A percentile compares a stretch with the other conserved stretches of the same genome.
Evolutionary conservation across 768 basidiomycete genomes (phyloP).

Genomic region (Tephrocybe rancida): DNA sequence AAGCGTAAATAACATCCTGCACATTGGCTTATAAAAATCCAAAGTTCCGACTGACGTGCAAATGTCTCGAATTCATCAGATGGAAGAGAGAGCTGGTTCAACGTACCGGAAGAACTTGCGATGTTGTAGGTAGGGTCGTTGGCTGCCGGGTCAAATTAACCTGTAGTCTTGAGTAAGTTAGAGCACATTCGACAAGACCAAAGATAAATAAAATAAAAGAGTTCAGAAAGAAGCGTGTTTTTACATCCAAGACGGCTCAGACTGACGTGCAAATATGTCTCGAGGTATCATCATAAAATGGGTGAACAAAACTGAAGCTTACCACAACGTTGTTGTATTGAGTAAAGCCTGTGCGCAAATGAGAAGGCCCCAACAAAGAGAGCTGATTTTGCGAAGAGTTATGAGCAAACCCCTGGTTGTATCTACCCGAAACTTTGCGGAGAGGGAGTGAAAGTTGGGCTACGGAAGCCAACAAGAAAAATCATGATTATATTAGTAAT

Average conservation of each 20-base stretch:
- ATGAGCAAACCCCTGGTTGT: no score
- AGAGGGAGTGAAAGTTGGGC: no score
- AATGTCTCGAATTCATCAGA: slow-evolving; percentile 51
- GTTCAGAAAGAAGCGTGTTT: slow-evolving; percentile 21
- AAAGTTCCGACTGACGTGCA: slow-evolving; percentile 65
- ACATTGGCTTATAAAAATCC: slow-evolving; percentile 24
- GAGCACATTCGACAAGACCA: background rate
- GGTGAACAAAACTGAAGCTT: background rate
- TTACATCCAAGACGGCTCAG: slow-evolving; percentile 32
- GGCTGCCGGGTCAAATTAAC: no score
- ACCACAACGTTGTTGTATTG: background rate
- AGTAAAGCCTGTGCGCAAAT: no score
- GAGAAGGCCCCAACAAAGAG: no score
- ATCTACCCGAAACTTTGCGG: no score
- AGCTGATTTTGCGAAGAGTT: no score
- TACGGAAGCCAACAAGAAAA: no score
- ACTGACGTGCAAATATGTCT: slow-evolving; percentile 48
- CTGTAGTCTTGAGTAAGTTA: background rate
- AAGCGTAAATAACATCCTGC: slow-evolving; percentile 44
- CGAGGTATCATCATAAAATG: slow-evolving; percentile 13
- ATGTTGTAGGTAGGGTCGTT: background rate
- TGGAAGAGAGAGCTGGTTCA: background rate
- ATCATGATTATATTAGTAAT: no score
- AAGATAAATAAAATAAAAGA: background rate
- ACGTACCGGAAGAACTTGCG: background rate